Percentiles rank a stretch among this genome's conserved stretches.
phyloP scores from a whole-genome alignment of 108 stramenopile genomes.

The Conticribra weissflogii region DNA sequence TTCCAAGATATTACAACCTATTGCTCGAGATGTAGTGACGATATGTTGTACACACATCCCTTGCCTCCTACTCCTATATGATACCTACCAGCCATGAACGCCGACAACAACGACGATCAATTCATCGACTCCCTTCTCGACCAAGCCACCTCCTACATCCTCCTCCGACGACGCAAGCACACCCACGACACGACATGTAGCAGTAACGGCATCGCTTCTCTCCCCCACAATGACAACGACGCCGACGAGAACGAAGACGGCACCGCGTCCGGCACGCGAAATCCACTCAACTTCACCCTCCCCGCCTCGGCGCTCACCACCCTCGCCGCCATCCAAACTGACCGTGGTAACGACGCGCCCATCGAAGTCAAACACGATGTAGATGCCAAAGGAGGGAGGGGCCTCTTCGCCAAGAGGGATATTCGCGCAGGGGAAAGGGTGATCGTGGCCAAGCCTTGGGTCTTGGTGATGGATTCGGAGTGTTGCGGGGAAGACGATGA shows the following conservation, averaged over 20 bases:
- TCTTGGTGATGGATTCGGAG: background rate
- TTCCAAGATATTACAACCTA: too few relatives aligned
- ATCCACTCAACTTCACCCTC: background rate
- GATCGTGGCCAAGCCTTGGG: background rate
- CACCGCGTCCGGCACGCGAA: too few relatives aligned
- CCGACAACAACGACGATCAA: background rate
- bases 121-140: background rate
- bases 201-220: background rate
- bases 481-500: background rate
- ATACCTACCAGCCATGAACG: too few relatives aligned
- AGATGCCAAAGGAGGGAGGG: background rate
- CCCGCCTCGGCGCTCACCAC: background rate
- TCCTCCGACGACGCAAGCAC: background rate
- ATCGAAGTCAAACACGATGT: background rate
- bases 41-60: too few relatives aligned
- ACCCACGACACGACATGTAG: too few relatives aligned
- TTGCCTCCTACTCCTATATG: too few relatives aligned
- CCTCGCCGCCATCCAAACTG: background rate
- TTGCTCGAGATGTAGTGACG: too few relatives aligned
- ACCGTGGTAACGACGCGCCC: background rate
- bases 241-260: background rate
- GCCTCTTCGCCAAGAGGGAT: background rate
- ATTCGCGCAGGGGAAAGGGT: background rate
- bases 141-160: background rate
- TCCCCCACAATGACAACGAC: background rate